Percentiles rank a stretch among this genome's conserved stretches.
Evolutionary conservation across 306 rosid genomes (phyloP).

Genomic region (Sesbania bispinosa): DNA sequence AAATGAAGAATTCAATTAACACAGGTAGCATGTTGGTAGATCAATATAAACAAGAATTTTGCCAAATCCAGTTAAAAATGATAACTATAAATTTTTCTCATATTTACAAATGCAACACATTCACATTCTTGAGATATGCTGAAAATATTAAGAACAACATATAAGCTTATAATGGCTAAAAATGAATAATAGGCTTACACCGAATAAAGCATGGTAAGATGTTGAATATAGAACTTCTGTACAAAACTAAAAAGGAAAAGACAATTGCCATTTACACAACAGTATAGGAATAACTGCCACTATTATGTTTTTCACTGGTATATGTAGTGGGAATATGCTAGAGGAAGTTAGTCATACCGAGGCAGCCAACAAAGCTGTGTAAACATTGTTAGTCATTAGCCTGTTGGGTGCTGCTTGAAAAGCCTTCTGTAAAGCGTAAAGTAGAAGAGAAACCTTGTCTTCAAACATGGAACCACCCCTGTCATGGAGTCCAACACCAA

Average conservation of each 20-base stretch:
- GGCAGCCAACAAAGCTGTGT: conserved; percentile 87
- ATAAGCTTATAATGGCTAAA: conserved; percentile 21
- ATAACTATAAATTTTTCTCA: not conserved
- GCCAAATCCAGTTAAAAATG: not conserved
- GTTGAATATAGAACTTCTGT: not conserved
- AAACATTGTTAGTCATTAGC: conserved; percentile 85
- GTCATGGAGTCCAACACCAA: conserved; percentile 78
- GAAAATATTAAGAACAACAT: not conserved
- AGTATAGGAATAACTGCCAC: not conserved
- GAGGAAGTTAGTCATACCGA: conserved; percentile 68
- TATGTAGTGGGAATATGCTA: not conserved
- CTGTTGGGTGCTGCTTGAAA: conserved; percentile 94
- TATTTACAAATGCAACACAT: conserved; percentile 2
- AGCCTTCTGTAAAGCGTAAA: conserved; percentile 89
- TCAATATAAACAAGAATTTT: not conserved
- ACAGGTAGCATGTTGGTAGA: conserved; percentile 7
- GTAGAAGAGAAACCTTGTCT: conserved; percentile 91
- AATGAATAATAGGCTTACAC: not conserved
- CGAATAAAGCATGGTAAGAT: conserved; percentile 16
- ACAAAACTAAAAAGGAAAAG: not conserved
- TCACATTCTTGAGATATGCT: not conserved
- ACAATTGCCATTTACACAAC: not conserved
- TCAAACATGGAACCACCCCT: conserved; percentile 90
- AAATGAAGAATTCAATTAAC: conserved; percentile 7
- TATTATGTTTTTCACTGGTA: not conserved